Conservation (phyloP, 2,329 filamentous ascomycete genomes). For the Xylariaceae sp. region DNA sequence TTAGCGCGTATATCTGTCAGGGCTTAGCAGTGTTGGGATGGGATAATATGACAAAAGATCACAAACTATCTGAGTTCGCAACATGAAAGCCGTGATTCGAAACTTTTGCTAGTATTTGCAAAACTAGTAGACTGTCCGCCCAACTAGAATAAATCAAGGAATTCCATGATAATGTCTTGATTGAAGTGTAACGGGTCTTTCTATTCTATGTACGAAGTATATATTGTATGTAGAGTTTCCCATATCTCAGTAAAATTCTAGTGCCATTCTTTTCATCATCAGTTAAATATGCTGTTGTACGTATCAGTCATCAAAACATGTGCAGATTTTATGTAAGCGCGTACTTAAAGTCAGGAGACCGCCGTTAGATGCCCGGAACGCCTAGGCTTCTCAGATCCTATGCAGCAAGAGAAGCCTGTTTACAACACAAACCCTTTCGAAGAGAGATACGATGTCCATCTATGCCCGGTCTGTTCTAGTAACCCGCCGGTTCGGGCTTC, state of each 20-base stretch:
- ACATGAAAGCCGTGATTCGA: neutral
- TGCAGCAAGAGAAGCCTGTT: neutral
- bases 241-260: too few relatives aligned
- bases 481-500: conserved; percentile 57
- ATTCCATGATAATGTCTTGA: too few relatives aligned
- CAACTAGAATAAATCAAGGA: too few relatives aligned
- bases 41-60: conserved; percentile 31
- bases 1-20: conserved; percentile 23
- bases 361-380: neutral
- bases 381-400: too few relatives aligned
- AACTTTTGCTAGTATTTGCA: neutral
- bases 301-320: neutral
- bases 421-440: neutral
- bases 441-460: neutral
- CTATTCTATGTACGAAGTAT: too few relatives aligned
- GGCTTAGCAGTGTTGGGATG: conserved; percentile 29
- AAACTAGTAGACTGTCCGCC: too few relatives aligned
- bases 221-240: too few relatives aligned
- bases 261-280: too few relatives aligned
- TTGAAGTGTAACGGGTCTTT: too few relatives aligned
- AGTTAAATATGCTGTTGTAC: neutral
- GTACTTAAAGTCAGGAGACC: neutral
- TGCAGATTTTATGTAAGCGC: neutral
- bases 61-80: conserved; percentile 7
- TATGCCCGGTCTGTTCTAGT: conserved; percentile 31